Base-by-base conservation (phyloP, 2,329 filamentous ascomycete species). In the Orbilia ellipsospora region DNA sequence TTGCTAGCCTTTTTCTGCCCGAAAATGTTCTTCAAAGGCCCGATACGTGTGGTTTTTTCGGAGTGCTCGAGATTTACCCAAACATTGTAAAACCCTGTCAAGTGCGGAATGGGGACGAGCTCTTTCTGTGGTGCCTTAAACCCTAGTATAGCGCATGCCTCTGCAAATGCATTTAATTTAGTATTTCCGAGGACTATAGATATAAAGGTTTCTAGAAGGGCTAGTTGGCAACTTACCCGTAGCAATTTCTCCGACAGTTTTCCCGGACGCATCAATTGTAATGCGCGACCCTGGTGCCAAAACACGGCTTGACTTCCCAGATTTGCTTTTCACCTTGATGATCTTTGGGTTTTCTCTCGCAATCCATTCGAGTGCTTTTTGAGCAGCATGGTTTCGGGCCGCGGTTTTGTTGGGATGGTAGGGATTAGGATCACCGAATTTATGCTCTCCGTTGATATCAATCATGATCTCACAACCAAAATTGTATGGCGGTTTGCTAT, bases 401-500 rank as follows among this genome's bases (percentile, higher is more conserved):
- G 66, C 23, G 7, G 61, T 61, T 36, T 77, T 77, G 48, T 72
- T 72, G n/a, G 48, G 60, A 20, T 63, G 40, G 6, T 59, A 56
- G 0, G 73, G 73, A 13, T 55, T 13, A 10, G 31, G 36, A 20
- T 67, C 44, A 18, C 73, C 73, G 18, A 77, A 77, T 50, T 57
- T 64, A 13, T 12, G 50, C 20, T 70, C 62, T 12, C 67, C 67
- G 50, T 61, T 60, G 51, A 77, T 67, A 51, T 66, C 60, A 52
- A 77, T 61, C 13, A 51, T 72, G 31, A 77, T 63, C 42, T 77
- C 54, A 42, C 73, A 77, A n/a, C 73, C 73, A 50, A 77, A 77
- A 20, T 28, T 60, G 59, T 50, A 65, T 10, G 72, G 72, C 20
- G 72, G 59, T 26, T 69, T 75, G 60, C 72, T 75, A 44, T 75